Evolutionary conservation across 495 filamentous ascomycete genomes (phyloP), one percentile per base, ranked within the genome.

Genomic region (Xylaria telfairii): DNA sequence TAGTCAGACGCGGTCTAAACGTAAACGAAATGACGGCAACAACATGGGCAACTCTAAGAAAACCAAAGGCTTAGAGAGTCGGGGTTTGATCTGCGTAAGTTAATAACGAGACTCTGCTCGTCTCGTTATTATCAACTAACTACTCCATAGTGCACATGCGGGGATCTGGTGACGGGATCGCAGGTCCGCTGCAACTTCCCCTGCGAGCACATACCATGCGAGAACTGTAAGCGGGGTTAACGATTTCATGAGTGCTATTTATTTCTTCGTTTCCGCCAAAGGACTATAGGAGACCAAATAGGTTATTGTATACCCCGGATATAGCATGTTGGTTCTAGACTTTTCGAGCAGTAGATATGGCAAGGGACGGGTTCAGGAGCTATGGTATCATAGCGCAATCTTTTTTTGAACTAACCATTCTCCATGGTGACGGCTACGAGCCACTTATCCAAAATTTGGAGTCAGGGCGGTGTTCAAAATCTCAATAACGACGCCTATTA

Each of bases 171-270:
- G 67, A 72, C 70, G 26, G 54, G 68, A 30, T 71, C 59, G 28
- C 70, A 42, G 46, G 65, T 39, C 41, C 73, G 76, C 37, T 71
- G 60, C 28, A 77, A 74, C 39, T 68, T 56, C n/a, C 63, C 68
- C 32, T 78, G 76, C 32, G 67, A 75, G 7, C 76, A 78, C 60
- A 73, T 19, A 56, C 21, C 72, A 46, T 78, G 76, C 47, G 54
- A 7, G 21, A 41, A 75, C 68, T 78, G 74, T 39, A 51, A 34
- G 0, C 63, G 42, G 47, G 69, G 17, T 30, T 28, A 53, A 62
- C 32, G 24, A 44, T 5, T 15, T 49, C 13, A 57, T 41, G 62
- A 26, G 0, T 19, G 30, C 37, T 24, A 67, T 37, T 4, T 34
- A 19, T 39, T 24, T 24, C 0, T 67, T 19, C 15, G 44, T 26